phyloP scores from a whole-genome alignment of 1,284 basidiomycete genomes.

The Marasmius sp. region DNA sequence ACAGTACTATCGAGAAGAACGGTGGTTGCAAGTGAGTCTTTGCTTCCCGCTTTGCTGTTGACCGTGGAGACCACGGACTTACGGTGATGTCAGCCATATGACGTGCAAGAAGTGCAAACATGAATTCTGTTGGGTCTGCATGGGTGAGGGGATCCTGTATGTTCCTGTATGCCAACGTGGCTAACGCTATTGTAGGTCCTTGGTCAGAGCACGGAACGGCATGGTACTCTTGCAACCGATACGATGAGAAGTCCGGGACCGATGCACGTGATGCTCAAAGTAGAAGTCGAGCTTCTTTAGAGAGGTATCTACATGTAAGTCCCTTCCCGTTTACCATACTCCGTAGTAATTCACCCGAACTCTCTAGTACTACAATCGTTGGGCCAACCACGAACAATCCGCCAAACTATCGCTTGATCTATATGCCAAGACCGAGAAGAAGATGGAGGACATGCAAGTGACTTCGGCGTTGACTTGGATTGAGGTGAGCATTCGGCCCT shows the following conservation, averaged over 20 bases:
- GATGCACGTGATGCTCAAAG: constrained; percentile 91
- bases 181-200: constrained; percentile 58
- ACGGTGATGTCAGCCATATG: constrained; percentile 74
- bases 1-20: constrained; percentile 99
- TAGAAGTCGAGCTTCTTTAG: constrained; percentile 83
- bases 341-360: constrained; percentile 4
- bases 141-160: constrained; percentile 45
- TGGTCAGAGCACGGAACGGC: constrained; percentile 98
- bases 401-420: constrained; percentile 93
- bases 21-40: constrained; percentile 95
- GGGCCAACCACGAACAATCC: constrained; percentile 98
- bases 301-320: constrained; percentile 94
- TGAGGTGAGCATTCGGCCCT: constrained; percentile 52
- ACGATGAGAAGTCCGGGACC: constrained; percentile 89
- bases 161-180: neutral
- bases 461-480: constrained; percentile 94
- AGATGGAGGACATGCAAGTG: constrained; percentile 99
- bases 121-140: constrained; percentile 84
- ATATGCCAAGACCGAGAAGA: constrained; percentile 95
- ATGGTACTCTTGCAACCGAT: constrained; percentile 98
- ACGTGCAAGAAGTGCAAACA: constrained; percentile 99
- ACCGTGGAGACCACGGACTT: constrained; percentile 4
- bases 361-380: constrained; percentile 91
- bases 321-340: neutral
- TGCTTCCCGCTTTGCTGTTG: constrained; percentile 9